These are phyloP conservation scores for Ceratocystis huliohia DNA, from an alignment of 2,329 filamentous ascomycete species.

Conservation along the genomic window DNA sequence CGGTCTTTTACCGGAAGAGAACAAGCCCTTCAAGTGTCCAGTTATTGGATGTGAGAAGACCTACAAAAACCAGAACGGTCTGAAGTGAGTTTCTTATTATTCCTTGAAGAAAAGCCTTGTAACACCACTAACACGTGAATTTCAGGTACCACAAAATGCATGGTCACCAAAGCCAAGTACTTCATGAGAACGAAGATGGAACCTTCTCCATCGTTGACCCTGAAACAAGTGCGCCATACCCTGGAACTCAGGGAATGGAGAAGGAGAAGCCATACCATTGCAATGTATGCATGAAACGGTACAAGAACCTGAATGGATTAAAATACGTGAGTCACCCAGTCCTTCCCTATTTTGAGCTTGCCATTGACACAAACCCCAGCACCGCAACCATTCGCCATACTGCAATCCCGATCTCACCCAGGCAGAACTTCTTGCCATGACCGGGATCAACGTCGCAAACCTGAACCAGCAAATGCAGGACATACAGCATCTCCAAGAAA, in stretches of 20 bases:
- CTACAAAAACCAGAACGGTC: slow-evolving; percentile 97
- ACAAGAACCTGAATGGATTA: slow-evolving; percentile 96
- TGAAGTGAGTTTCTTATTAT: slow-evolving; percentile 56
- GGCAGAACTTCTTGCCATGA: slow-evolving; percentile 21
- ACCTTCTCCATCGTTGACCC: slow-evolving; percentile 98
- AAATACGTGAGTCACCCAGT: slow-evolving; percentile 59
- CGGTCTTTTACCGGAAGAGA: slow-evolving; percentile 66
- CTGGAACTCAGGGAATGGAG: slow-evolving; percentile 97
- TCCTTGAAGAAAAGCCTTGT: background rate
- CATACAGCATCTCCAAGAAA: slow-evolving; percentile 18
- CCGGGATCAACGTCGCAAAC: slow-evolving; percentile 18
- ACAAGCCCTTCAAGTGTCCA: slow-evolving; percentile 94
- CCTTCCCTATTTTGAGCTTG: background rate
- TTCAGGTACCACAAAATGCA: slow-evolving; percentile 60
- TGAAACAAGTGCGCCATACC: slow-evolving; percentile 84
- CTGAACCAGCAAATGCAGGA: slow-evolving; percentile 17
- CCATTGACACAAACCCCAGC: slow-evolving; percentile 16
- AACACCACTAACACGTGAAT: background rate
- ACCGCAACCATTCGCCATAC: slow-evolving; percentile 22
- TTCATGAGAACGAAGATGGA: slow-evolving; percentile 92
- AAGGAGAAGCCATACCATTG: slow-evolving; percentile 99
- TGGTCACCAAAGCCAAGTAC: slow-evolving; percentile 89
- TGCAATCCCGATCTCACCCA: slow-evolving; percentile 22
- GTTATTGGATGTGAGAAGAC: slow-evolving; percentile 98
- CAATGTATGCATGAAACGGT: slow-evolving; percentile 91